A percentile compares a stretch with the other conserved stretches of the same genome.
Conservation (phyloP, 192 early-diverging fungal genomes). For the Gorgonomyces haynaldii region DNA sequence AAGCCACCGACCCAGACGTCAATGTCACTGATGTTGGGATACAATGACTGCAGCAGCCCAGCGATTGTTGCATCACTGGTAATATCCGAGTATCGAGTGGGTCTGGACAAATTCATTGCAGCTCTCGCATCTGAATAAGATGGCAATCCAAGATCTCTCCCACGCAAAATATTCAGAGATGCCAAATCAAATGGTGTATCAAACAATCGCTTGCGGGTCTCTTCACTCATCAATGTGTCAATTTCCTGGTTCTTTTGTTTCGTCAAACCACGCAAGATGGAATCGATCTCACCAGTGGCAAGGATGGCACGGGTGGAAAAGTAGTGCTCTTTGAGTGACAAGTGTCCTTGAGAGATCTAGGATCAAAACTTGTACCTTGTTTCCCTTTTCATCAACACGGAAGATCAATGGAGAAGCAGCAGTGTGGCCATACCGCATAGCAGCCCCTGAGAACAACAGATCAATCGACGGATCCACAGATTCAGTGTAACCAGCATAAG, state of each 20-base stretch:
- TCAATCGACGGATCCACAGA: constrained; percentile 18
- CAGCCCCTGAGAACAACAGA: constrained; percentile 22
- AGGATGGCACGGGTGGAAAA: constrained; percentile 5
- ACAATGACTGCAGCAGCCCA: constrained; percentile 8
- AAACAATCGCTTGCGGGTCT: not conserved
- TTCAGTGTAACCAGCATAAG: constrained; percentile 24
- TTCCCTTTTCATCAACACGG: constrained; percentile 17
- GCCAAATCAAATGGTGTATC: constrained; percentile 4
- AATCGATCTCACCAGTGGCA: constrained; percentile 10
- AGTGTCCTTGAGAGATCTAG: constrained; percentile 8
- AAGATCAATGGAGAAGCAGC: constrained; percentile 10
- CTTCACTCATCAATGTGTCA: constrained; percentile 9
- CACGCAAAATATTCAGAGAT: constrained; percentile 6
- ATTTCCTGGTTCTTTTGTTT: constrained; percentile 8
- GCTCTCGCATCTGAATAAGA: constrained; percentile 17
- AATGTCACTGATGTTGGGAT: constrained; percentile 19
- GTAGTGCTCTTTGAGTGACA: constrained; percentile 7
- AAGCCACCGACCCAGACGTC: constrained; percentile 24
- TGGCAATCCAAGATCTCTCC: constrained; percentile 21
- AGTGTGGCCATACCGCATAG: constrained; percentile 29
- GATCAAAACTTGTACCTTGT: too few relatives aligned
- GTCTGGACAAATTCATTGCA: constrained; percentile 6
- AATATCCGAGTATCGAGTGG: constrained; percentile 19
- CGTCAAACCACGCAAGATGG: constrained; percentile 21
- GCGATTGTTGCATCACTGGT: constrained; percentile 17